Base-by-base conservation (phyloP, 2,329 filamentous ascomycete genomes). In the Cladophialophora psammophila region DNA sequence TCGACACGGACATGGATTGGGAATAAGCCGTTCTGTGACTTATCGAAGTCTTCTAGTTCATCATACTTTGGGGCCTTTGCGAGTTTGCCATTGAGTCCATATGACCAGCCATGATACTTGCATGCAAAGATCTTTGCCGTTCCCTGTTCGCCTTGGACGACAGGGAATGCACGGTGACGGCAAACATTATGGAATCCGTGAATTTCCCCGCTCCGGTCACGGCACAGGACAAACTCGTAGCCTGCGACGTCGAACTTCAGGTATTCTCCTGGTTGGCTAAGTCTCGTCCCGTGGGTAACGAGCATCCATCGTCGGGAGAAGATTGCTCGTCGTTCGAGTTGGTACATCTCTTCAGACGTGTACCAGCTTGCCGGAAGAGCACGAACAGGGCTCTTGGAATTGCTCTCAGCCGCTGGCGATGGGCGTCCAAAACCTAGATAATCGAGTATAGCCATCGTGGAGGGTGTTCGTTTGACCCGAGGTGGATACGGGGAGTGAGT, bases 71-170 rank as follows among this genome's bases (percentile, higher is more conserved):
- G 87, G 1, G 87, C 87, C 74, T 88, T 89, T 31, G 86, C 83
- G 2, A 89, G 80, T 61, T 85, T 84, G 12, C 87, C 87, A 36
- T 80, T 81, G 1, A 87, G 78, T 38, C 86, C 84, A 68, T 89
- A 89, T 1, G 85, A 87, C 87, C 87, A 89, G 53, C 86, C 86
- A 73, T 89, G 87, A 72, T 89, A 89, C 67, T 84, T 84, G 80
- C 87, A 89, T 0, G 83, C 79, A 40, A 89, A 81, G 42, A 88
- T 82, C 70, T 77, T 71, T 8, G 60, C 45, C 2, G 58, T 48
- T 5, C 71, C 72, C 32, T 70, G 38, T 18, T 69, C 34, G 34
- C 48, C 60, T 12, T 60, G 80, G 12, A 87, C 85, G 5, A 89
- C 81, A 0, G 69, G 71, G 72, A 85, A 89, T 20, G 87, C 87